These are phyloP conservation scores for Cladophialophora carrionii DNA, from an alignment of 2,329 filamentous ascomycete genomes.

Conservation along the genomic window DNA sequence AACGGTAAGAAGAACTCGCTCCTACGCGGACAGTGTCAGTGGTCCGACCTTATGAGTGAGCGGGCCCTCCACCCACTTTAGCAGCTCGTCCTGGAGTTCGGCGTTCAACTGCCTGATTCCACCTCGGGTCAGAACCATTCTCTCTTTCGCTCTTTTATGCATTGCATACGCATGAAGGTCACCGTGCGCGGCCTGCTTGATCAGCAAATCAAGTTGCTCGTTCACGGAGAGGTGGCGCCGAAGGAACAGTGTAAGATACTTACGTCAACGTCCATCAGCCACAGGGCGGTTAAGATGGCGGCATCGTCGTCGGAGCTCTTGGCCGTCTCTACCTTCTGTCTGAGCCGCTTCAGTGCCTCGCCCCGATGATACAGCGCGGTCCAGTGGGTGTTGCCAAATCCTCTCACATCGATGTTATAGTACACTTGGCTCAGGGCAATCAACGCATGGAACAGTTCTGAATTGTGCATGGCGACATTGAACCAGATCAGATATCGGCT, in stretches of 20 bases:
- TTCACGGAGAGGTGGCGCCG: too few species aligned
- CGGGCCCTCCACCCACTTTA: conserved; percentile 21
- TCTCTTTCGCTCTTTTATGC: conserved; percentile 31
- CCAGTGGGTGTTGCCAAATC: conserved; percentile 25
- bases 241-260: background rate
- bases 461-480: conserved; percentile 29
- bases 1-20: conserved; percentile 32
- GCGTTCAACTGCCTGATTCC: conserved; percentile 25
- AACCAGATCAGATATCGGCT: conserved; percentile 32
- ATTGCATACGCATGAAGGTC: conserved; percentile 29
- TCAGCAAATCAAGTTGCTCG: background rate
- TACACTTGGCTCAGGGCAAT: conserved; percentile 31
- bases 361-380: conserved; percentile 28
- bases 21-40: conserved; percentile 2
- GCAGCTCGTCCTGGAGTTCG: conserved; percentile 28
- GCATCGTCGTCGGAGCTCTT: conserved; percentile 28
- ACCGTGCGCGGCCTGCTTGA: conserved; percentile 19
- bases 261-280: conserved; percentile 32
- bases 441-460: conserved; percentile 28
- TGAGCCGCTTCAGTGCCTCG: conserved; percentile 27
- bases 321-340: conserved; percentile 23
- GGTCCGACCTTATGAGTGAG: too few species aligned
- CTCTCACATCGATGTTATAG: conserved; percentile 29
- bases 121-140: conserved; percentile 27
- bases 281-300: conserved; percentile 30